A percentile compares a stretch with the other conserved stretches of the same genome.
phyloP scores from a whole-genome alignment of 2,329 filamentous ascomycete species.

The Ophiostoma sp. region DNA sequence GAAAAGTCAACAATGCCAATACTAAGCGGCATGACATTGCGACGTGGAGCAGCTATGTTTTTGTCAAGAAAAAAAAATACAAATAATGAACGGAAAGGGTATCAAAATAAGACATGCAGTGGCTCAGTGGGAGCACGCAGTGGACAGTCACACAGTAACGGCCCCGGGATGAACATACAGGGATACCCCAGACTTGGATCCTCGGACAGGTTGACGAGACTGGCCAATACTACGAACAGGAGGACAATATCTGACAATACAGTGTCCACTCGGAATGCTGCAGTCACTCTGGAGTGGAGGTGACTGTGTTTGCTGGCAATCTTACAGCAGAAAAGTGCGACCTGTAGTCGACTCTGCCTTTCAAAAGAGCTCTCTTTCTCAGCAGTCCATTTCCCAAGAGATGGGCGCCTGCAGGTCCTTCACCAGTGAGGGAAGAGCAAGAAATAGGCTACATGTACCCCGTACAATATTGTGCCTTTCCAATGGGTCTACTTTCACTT shows the following conservation, averaged over 20 bases:
- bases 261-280: conserved; percentile 2
- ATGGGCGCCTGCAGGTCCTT: neutral
- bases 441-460: too few relatives aligned
- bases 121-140: neutral
- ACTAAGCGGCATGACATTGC: neutral
- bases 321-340: neutral
- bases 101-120: conserved; percentile 6
- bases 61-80: neutral
- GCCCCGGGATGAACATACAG: neutral
- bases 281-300: neutral
- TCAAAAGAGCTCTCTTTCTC: neutral
- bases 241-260: neutral
- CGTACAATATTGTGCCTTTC: neutral
- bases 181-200: conserved; percentile 1
- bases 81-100: neutral
- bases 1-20: neutral
- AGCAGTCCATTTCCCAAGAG: neutral
- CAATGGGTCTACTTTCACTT: neutral
- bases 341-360: neutral
- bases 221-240: neutral
- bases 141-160: neutral
- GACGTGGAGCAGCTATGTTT: too few relatives aligned
- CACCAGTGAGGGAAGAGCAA: neutral
- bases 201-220: neutral
- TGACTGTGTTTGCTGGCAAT: neutral